These are phyloP conservation scores for Trichophyton schoenleinii DNA, from an alignment of 2,329 filamentous ascomycete genomes.

Conservation along the genomic window DNA sequence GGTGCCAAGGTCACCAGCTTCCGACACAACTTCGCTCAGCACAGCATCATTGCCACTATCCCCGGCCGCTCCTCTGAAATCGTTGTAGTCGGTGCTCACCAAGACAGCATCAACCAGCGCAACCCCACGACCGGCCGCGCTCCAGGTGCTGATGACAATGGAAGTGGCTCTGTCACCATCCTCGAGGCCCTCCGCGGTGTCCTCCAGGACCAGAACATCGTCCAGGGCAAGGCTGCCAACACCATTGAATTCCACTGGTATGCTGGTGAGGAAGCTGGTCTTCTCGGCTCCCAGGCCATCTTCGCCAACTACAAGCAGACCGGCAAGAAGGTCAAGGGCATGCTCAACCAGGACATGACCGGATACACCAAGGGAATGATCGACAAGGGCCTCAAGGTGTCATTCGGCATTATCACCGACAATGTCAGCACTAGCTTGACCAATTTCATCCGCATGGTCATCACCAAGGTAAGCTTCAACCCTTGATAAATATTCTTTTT, in stretches of 20 bases:
- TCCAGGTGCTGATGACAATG: slow-evolving; percentile 87
- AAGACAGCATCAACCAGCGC: slow-evolving; percentile 71
- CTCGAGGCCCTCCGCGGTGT: slow-evolving; percentile 80
- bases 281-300: slow-evolving; percentile 79
- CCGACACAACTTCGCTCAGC: slow-evolving; percentile 74
- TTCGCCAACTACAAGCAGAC: slow-evolving; percentile 68
- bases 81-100: slow-evolving; percentile 79
- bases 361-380: slow-evolving; percentile 61
- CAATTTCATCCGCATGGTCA: slow-evolving; percentile 78
- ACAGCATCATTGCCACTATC: slow-evolving; percentile 82
- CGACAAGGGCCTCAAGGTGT: slow-evolving; percentile 61
- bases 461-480: slow-evolving; percentile 45
- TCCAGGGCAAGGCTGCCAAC: slow-evolving; percentile 61
- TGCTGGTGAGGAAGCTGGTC: slow-evolving; percentile 75
- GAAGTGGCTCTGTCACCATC: slow-evolving; percentile 85
- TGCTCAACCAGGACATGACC: slow-evolving; percentile 98
- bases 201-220: slow-evolving; percentile 57
- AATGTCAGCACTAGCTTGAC: slow-evolving; percentile 75
- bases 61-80: slow-evolving; percentile 76
- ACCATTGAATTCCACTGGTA: slow-evolving; percentile 97
- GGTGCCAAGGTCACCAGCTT: slow-evolving; percentile 62
- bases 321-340: slow-evolving; percentile 70
- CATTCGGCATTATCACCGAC: slow-evolving; percentile 85
- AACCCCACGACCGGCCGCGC: slow-evolving; percentile 71
- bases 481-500: neutral